phyloP scores from a whole-genome alignment of 2,329 filamentous ascomycete species.

The Lasiodiplodia theobromae region DNA sequence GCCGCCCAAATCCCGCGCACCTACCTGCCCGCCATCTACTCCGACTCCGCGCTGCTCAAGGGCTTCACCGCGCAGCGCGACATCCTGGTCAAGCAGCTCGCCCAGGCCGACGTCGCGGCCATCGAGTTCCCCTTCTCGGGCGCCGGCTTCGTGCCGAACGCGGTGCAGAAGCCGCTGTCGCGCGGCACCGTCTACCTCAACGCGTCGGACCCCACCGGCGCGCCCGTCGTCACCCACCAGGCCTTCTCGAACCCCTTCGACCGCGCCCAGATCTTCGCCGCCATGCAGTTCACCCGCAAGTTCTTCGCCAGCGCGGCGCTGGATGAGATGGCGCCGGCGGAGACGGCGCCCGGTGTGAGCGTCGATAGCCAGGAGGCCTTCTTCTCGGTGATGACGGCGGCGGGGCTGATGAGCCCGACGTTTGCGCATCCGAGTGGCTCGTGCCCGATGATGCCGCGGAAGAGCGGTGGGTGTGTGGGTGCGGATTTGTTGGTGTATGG shows the following conservation, averaged over 20 bases:
- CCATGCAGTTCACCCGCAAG: conserved; percentile 45
- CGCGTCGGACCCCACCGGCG: conserved; percentile 43
- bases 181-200: conserved; percentile 36
- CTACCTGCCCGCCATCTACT: conserved; percentile 33
- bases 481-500: conserved; percentile 41
- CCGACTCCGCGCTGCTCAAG: conserved; percentile 9
- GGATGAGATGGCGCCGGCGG: conserved; percentile 33
- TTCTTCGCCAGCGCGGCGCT: conserved; percentile 36
- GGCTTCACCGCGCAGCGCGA: conserved; percentile 28
- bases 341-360: conserved; percentile 33
- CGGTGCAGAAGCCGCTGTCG: conserved; percentile 33
- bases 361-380: not conserved
- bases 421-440: conserved; percentile 19
- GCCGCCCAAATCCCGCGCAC: conserved; percentile 34
- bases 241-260: conserved; percentile 15
- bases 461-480: conserved; percentile 40
- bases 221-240: conserved; percentile 5
- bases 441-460: conserved; percentile 21
- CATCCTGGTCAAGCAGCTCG: conserved; percentile 10
- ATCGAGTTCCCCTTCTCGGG: conserved; percentile 49
- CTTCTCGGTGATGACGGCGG: conserved; percentile 27
- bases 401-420: conserved; percentile 41
- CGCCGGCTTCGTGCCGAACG: conserved; percentile 41
- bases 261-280: conserved; percentile 40
- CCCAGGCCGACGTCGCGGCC: conserved; percentile 37